Evolutionary conservation across 257 asterid genomes (phyloP).

Genomic region (Jacaranda copaia): DNA sequence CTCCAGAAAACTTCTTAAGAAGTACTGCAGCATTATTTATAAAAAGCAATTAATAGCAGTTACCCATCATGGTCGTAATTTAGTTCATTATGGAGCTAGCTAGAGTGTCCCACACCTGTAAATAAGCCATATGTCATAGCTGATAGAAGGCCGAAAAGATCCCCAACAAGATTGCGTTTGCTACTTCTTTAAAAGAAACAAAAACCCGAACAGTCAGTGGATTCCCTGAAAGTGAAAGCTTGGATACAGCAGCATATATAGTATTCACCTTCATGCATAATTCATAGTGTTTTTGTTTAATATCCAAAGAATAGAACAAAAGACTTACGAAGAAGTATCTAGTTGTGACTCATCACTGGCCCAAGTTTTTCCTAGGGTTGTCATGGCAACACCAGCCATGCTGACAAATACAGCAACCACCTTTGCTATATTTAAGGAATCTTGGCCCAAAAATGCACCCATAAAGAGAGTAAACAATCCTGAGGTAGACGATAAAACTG

Average conservation of each 20-base stretch:
- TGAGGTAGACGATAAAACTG: conserved; percentile 95
- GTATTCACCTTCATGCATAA: conserved; percentile 17
- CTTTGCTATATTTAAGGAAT: conserved; percentile 74
- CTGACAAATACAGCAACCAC: conserved; percentile 90
- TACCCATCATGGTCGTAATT: background rate
- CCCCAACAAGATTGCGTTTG: conserved; percentile 85
- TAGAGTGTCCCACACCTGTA: conserved; percentile 66
- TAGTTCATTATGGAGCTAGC: conserved; percentile 18
- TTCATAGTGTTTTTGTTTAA: background rate
- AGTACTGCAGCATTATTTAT: conserved; percentile 61
- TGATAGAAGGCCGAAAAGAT: conserved; percentile 91
- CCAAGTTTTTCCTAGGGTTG: conserved; percentile 97
- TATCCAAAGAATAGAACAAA: conserved; percentile 23
- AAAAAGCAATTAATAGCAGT: conserved; percentile 9
- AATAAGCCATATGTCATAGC: conserved; percentile 85
- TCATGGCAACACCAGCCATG: conserved; percentile 94
- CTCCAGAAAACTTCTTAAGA: conserved; percentile 94
- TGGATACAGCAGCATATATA: background rate
- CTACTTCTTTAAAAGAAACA: conserved; percentile 74
- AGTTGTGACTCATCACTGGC: conserved; percentile 81
- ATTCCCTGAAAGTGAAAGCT: conserved; percentile 47
- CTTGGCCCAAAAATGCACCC: conserved; percentile 95
- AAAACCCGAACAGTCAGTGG: conserved; percentile 66
- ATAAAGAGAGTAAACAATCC: conserved; percentile 95
- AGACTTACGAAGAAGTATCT: conserved; percentile 68